Evolutionary conservation across 177 flowering plant genomes (phyloP), one percentile per base, ranked within the genome.

Genomic region (Telopea speciosissima): DNA sequence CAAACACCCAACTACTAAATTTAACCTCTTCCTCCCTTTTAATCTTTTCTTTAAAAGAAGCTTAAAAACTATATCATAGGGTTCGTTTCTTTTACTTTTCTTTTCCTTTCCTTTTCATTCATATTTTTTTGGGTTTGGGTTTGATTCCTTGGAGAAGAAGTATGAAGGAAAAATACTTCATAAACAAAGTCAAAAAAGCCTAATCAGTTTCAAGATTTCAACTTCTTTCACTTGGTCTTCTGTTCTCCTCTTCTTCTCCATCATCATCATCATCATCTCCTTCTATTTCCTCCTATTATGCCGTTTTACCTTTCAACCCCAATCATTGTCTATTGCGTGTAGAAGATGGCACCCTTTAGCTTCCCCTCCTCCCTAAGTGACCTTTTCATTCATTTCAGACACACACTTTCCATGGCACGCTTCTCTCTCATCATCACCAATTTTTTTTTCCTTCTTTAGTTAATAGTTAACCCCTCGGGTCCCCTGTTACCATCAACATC

Each of bases 321-420:
- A 74, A 77, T 77, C 77, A 77, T 74, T 71, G 31, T 23, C 44
- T 5, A 14, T 77, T 77, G 77, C 77, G 74, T 77, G 72, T 33
- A 12, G 72, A 68, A 74, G 61, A 64, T 72, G 77, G 63, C 25
- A 52, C 4, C 31, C 40, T 36, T 36, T 3, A 0, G 24, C 67
- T 25, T 16, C 62, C 26, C 62, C 70, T 60, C 25, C 17, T 19
- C 24, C 24, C 31, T 56, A 21, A 28, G 24, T 8, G 45, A 16
- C 17, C 54, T 36, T 36, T 36, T 36, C 40, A 36, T 25, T 59
- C 26, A 65, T 74, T 25, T 22, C 70, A 49, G 3, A 49, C 3
- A 49, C 62, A 45, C 67, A 61, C 62, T 28, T 21, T 28, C 14
- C 54, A 49, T 61, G 67, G 49, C 63, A 25, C 28, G 58, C 73